A percentile compares a stretch with the other conserved stretches of the same genome.
These are phyloP conservation scores for Talaromyces pinophilus DNA, from an alignment of 2,329 filamentous ascomycete genomes.

Conservation along the genomic window DNA sequence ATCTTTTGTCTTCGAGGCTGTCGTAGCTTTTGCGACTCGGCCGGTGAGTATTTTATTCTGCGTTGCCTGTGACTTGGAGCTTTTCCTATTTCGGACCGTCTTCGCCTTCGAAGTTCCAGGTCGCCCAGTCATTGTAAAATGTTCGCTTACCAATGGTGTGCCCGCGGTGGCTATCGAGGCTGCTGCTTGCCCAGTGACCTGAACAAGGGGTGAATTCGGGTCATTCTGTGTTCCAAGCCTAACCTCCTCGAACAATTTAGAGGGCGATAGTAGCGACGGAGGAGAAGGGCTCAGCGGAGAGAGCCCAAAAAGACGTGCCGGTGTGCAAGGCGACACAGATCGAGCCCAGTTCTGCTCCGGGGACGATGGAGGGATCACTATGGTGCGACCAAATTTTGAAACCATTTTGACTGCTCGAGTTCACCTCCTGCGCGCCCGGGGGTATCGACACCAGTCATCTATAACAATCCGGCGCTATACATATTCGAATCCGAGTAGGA, in stretches of 20 bases:
- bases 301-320: constrained; percentile 24
- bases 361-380: constrained; percentile 47
- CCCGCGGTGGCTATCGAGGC: not conserved
- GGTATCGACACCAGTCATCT: not conserved
- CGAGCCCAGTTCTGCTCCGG: constrained; percentile 36
- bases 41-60: constrained; percentile 40
- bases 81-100: constrained; percentile 24
- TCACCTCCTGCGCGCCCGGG: not conserved
- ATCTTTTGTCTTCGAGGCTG: constrained; percentile 11
- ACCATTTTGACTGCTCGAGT: constrained; percentile 33
- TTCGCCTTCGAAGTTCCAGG: constrained; percentile 30
- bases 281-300: constrained; percentile 30
- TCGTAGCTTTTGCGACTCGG: constrained; percentile 37
- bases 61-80: constrained; percentile 25
- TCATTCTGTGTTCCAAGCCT: not conserved
- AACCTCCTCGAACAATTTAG: constrained; percentile 27
- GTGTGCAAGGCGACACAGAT: constrained; percentile 29
- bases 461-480: not conserved
- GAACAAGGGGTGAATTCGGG: constrained; percentile 17
- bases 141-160: constrained; percentile 6
- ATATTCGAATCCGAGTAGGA: not conserved
- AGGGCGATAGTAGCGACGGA: constrained; percentile 32
- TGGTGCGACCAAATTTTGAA: constrained; percentile 36
- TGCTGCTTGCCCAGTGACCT: constrained; percentile 20
- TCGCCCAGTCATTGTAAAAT: constrained; percentile 25